Evolutionary conservation across 768 basidiomycete species (phyloP).

Genomic region (Sutorius australiensis): DNA sequence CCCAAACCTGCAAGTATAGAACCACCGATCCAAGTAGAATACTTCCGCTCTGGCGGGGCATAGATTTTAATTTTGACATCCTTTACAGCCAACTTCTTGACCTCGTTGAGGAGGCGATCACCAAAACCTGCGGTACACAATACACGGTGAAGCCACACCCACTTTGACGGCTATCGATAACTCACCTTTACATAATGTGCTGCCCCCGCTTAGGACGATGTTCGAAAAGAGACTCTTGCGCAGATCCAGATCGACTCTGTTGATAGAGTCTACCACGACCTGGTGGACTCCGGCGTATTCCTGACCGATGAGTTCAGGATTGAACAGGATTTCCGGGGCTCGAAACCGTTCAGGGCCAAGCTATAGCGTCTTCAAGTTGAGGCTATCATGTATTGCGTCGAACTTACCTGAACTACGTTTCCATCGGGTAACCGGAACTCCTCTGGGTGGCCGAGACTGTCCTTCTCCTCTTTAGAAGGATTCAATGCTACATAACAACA

Average conservation of each 20-base stretch:
- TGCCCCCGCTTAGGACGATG: conserved; percentile 94
- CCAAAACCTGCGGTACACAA: conserved; percentile 67
- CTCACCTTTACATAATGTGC: conserved; percentile 89
- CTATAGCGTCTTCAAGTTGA: conserved; percentile 39
- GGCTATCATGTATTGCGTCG: conserved; percentile 6
- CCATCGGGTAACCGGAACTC: conserved; percentile 95
- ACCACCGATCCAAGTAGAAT: conserved; percentile 96
- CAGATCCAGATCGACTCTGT: conserved; percentile 92
- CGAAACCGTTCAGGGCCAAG: conserved; percentile 93
- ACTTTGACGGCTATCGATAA: conserved; percentile 1
- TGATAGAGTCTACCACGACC: conserved; percentile 97
- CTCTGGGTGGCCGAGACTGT: conserved; percentile 69
- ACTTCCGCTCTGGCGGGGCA: conserved; percentile 98
- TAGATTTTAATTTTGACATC: conserved; percentile 99
- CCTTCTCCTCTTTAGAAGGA: conserved; percentile 95
- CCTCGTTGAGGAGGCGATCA: conserved; percentile 92
- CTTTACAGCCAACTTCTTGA: conserved; percentile 92
- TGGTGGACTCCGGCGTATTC: conserved; percentile 98
- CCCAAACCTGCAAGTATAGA: conserved; percentile 93
- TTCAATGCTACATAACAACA: conserved; percentile 93
- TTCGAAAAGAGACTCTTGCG: conserved; percentile 94
- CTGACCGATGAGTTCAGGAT: conserved; percentile 92
- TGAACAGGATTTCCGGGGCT: conserved; percentile 96
- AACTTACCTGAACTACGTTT: conserved; percentile 78
- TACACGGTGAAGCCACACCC: conserved; percentile 19